These are phyloP conservation scores for Allantophomopsis lycopodina DNA, from an alignment of 2,329 filamentous ascomycete genomes.

Conservation along the genomic window DNA sequence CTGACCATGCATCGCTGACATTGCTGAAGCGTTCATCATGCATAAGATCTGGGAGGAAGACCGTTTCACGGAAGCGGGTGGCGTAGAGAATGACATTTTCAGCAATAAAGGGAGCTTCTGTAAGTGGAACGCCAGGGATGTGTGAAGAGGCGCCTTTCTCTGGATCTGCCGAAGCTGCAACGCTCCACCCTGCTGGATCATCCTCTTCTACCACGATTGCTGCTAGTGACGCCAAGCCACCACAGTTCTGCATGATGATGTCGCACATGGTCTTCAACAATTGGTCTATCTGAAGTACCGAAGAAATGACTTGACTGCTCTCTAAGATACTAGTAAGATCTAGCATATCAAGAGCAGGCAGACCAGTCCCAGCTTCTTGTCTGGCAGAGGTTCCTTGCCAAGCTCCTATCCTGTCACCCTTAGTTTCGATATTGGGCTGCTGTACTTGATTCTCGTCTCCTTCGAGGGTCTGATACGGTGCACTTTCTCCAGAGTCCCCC, in stretches of 20 bases:
- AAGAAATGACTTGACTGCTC: constrained; percentile 69
- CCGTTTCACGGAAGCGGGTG: constrained; percentile 60
- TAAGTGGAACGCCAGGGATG: constrained; percentile 48
- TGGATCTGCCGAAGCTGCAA: constrained; percentile 61
- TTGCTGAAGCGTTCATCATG: constrained; percentile 69
- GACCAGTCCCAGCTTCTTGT: constrained; percentile 42
- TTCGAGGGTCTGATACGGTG: constrained; percentile 33
- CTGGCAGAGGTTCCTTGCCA: constrained; percentile 46
- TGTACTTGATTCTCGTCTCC: constrained; percentile 22
- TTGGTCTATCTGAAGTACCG: constrained; percentile 61
- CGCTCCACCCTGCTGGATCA: constrained; percentile 38
- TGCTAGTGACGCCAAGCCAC: constrained; percentile 53
- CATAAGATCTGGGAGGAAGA: constrained; percentile 61
- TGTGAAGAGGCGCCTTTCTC: constrained; percentile 56
- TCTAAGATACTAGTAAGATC: constrained; percentile 67
- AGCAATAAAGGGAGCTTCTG: constrained; percentile 54
- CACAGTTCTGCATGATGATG: constrained; percentile 67
- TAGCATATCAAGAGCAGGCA: constrained; percentile 71
- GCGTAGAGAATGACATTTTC: constrained; percentile 68
- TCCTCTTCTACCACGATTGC: constrained; percentile 62
- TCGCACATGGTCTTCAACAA: constrained; percentile 71
- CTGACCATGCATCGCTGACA: constrained; percentile 54
- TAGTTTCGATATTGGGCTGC: constrained; percentile 31
- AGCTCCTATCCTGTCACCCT: constrained; percentile 45
- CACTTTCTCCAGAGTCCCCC: constrained; percentile 26